Base-by-base conservation (phyloP, 345 rosid genomes). In the Lumnitzera littorea region DNA sequence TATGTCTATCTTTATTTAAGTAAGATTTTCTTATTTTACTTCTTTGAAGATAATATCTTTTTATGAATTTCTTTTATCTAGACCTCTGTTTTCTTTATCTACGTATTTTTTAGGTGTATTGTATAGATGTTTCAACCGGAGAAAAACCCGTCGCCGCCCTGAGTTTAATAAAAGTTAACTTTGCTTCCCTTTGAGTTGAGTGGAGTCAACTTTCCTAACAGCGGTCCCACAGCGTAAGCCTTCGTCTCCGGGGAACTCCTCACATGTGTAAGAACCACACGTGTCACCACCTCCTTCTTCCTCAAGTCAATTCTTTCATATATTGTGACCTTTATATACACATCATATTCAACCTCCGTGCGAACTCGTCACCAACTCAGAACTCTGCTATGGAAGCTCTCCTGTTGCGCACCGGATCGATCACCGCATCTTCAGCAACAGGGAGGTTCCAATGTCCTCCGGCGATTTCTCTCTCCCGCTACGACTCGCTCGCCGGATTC, bases 391-490 rank as follows among this genome's bases (percentile, higher is more conserved):
- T 88, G 98, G 76, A 82, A 66, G 71, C 82, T 61, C 48, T 66
- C 60, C 60, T 86, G 50, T 12, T 82, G 27, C 71, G 95, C 72
- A 73, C 87, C 60, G 84, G 86, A 63, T 88, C 92, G 46, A 57
- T 78, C 62, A 73, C 83, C 62, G 67, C 67, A 52, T 70, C 51
- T 15, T 27, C 70, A 46, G 64, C 73, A 48, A 67, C 70, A 46
- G 64, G 72, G 51, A 67, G 68, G 13, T 53, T 64, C 6, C 25
- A 79, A 15, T 61, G 71, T 53, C 72, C 84, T 0, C 59, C 81
- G 11, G 74, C 56, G 41, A 13, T 65, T 13, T 36, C 81, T 7
- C 70, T 85, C 59, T 72, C 74, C 52, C 80, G 78, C 17, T 74
- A 59, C 11, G 63, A 66, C 20, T 80, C 95, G 14, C 14, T 75